Evolutionary conservation across 768 basidiomycete genomes (phyloP), one percentile per base, ranked within the genome.

Genomic region (Neoboletus magnificus): DNA sequence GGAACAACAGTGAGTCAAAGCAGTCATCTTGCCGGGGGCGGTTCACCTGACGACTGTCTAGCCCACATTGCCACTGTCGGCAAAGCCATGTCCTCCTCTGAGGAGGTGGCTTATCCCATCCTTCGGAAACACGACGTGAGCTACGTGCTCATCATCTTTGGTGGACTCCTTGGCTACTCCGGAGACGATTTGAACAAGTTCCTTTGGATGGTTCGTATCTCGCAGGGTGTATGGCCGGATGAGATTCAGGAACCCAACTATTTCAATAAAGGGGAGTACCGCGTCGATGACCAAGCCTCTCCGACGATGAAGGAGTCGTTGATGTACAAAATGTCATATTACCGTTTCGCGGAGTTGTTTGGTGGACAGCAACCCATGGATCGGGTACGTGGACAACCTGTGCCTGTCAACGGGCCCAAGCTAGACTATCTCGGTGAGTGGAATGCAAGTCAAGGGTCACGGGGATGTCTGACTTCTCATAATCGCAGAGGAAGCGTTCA

Each of bases 161-260:
- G 97, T 39, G 96, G 94, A 43, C 79, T 99, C 39, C 78, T 98
- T 52, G 97, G 95, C 9, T 99, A 98, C 73, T 96, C 93, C 22
- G 97, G 96, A 15, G 97, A 99, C 70, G 97, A 99, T 69, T 90
- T 99, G 78, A 99, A 99, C 84, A 99, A 99, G 75, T 99, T 98
- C 83, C 74, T 99, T 47, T 98, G 95, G 95, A 98, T 98, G 92
- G 87, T 98, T 55, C 85, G 91, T 52, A 93, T 93, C 61, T 85
- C 92, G 5, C 93, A 96, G 65, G 95, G 95, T 47, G 89, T 96
- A 30, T 98, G 95, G 95, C 97, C 97, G 0, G 93, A 98, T 35
- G 97, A 98, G 73, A 91, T 99, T 57, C 93, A 91, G 69, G 97
- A 99, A 74, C 81, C 86, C 36, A 89, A 89, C 69, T 99, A 91